These are phyloP conservation scores for Neurospora sp. DNA, from an alignment of 495 filamentous ascomycete genomes.

Conservation along the genomic window DNA sequence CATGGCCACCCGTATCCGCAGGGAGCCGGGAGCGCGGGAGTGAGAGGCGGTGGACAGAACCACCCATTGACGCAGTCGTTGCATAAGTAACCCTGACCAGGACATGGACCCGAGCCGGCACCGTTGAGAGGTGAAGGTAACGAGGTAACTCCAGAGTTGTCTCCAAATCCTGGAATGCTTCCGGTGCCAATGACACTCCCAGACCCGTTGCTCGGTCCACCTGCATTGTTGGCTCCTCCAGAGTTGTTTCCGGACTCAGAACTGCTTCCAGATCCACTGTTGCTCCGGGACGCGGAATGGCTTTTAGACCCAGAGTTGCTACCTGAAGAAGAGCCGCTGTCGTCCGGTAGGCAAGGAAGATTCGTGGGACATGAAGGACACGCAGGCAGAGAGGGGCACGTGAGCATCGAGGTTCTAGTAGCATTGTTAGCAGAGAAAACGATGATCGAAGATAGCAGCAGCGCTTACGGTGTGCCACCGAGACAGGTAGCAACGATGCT, in stretches of 20 bases:
- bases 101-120: conserved; percentile 19
- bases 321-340: not conserved
- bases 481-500: conserved; percentile 5
- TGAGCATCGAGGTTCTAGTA: not conserved
- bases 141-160: not conserved
- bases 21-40: conserved; percentile 29
- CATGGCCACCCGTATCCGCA: conserved; percentile 34
- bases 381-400: conserved; percentile 1
- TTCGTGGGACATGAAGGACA: not conserved
- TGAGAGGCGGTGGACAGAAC: conserved; percentile 33
- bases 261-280: not conserved
- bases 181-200: not conserved
- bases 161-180: not conserved
- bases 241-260: not conserved
- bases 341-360: not conserved
- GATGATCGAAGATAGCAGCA: not conserved
- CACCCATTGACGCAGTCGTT: conserved; percentile 30
- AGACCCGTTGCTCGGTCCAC: not conserved
- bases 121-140: not conserved
- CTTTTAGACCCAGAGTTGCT: not conserved
- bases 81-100: conserved; percentile 29
- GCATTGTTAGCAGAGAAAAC: not conserved
- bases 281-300: not conserved
- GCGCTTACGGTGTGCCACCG: conserved; percentile 1
- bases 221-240: not conserved